Base-by-base conservation (phyloP, 2,329 filamentous ascomycete species). In the Chalaropsis ovoidea region DNA sequence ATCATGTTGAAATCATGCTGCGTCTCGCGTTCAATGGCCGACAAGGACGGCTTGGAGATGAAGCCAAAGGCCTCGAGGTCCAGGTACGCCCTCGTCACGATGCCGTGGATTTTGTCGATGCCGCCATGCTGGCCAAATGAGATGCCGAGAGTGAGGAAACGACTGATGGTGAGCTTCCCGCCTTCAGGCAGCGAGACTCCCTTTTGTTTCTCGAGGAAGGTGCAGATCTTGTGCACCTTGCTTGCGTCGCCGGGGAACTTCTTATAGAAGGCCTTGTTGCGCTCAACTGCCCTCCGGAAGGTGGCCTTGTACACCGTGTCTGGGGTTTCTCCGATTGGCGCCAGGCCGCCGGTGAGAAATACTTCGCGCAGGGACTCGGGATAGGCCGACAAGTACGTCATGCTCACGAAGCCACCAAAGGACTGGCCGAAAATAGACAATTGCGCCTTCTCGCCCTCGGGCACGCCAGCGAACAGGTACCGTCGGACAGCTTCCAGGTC, bases 371-470 rank as follows among this genome's bases (percentile, higher is more conserved):
- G 76, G 0, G 88, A 88, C 66, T 90, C 82, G 0, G 90, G 89
- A 70, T 83, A 86, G 73, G 89, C 85, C 1, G 88, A 94, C 17
- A 97, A 81, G 74, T 96, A 97, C 7, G 88, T 93, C 42, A 90
- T 79, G 61, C 81, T 82, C 72, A 91, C 89, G 75, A 96, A 96
- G 0, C 93, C 93, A 47, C 93, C 93, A 74, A 95, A 97, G 17
- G 87, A 92, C 76, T 96, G 93, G 8, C 93, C 93, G 68, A 95
- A 87, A 39, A 94, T 82, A 67, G 86, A 88, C 93, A 92, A 96
- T 73, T 86, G 86, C 73, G 85, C 83, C 72, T 88, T 85, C 61
- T 87, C 83, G 24, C 82, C 78, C 17, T 62, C 52, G 6, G 63
- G 45, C 5, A n/a, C 22, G 10, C 62, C 64, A 4, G 79, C 77